phyloP scores from a whole-genome alignment of 2,329 filamentous ascomycete genomes.

The Elsinoe fawcettii region DNA sequence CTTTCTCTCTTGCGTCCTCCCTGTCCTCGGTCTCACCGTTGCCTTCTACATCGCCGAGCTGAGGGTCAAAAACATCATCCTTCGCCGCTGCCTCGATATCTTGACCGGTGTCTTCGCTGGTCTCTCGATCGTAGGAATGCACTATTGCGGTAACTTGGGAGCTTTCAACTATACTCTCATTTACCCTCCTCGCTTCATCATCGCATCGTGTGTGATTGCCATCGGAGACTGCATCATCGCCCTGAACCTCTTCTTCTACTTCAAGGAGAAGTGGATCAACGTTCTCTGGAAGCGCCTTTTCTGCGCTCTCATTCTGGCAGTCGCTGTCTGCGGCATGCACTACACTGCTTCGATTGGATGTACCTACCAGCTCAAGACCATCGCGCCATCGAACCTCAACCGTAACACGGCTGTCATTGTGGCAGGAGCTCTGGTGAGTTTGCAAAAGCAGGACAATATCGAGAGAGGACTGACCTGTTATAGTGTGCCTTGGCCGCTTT shows the following conservation, averaged over 20 bases:
- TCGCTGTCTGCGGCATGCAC: conserved; percentile 78
- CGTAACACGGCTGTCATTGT: conserved; percentile 64
- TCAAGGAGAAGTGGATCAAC: conserved; percentile 67
- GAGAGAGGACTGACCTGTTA: conserved; percentile 2
- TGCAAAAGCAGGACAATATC: not conserved
- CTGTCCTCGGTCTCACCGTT: conserved; percentile 63
- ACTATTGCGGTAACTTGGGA: conserved; percentile 78
- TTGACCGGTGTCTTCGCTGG: conserved; percentile 64
- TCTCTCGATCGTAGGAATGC: conserved; percentile 72
- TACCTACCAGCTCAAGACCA: conserved; percentile 51
- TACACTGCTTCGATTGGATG: conserved; percentile 72
- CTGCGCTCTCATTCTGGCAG: conserved; percentile 60
- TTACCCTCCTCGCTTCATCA: conserved; percentile 53
- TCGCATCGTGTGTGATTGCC: conserved; percentile 64
- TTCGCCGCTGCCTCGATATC: conserved; percentile 32
- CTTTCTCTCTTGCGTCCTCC: conserved; percentile 69
- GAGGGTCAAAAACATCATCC: conserved; percentile 25
- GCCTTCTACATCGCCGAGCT: conserved; percentile 62
- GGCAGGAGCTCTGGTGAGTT: conserved; percentile 59
- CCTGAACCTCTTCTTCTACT: conserved; percentile 68
- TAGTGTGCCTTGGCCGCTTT: conserved; percentile 35
- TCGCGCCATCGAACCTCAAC: conserved; percentile 32
- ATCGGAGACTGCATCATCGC: conserved; percentile 62
- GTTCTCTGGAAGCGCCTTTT: conserved; percentile 66
- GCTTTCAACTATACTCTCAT: conserved; percentile 66